Conservation (phyloP, 805 yeast genomes). For the Ogataea angusta region DNA sequence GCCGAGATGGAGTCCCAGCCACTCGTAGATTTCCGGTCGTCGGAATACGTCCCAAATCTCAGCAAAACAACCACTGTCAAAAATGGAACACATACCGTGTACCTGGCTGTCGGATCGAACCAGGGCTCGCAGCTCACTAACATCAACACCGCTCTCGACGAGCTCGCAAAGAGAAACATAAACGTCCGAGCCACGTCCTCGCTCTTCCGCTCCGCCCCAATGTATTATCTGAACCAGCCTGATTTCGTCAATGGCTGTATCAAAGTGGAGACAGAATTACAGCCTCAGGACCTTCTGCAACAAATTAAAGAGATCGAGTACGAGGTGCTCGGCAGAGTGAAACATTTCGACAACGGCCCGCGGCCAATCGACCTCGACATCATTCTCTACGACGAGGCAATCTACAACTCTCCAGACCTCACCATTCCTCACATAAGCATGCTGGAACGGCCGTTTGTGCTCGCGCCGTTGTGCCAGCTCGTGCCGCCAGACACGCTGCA, state of each 20-base stretch:
- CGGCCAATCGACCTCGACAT: constrained; percentile 89
- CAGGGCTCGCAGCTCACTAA: constrained; percentile 67
- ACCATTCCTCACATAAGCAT: constrained; percentile 83
- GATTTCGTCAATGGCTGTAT: constrained; percentile 83
- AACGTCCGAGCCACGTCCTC: constrained; percentile 64
- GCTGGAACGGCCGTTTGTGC: constrained; percentile 87
- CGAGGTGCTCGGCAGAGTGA: constrained; percentile 62
- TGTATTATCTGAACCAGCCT: constrained; percentile 81
- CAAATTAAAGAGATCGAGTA: constrained; percentile 77
- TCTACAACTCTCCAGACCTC: constrained; percentile 55
- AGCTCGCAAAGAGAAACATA: constrained; percentile 41
- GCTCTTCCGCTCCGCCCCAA: constrained; percentile 84
- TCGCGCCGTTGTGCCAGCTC: constrained; percentile 84
- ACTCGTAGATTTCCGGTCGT: constrained; percentile 22
- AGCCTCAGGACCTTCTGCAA: constrained; percentile 62
- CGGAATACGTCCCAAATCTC: constrained; percentile 29
- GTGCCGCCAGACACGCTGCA: constrained; percentile 63
- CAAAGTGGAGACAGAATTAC: constrained; percentile 54
- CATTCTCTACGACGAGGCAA: constrained; percentile 59
- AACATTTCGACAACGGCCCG: constrained; percentile 87
- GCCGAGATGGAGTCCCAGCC: constrained; percentile 34
- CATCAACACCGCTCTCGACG: constrained; percentile 52
- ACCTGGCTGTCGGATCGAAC: constrained; percentile 88
- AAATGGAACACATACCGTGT: constrained; percentile 48
- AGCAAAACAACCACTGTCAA: constrained; percentile 21